These are phyloP conservation scores for Metschnikowia proteae DNA, from an alignment of 805 yeast species.

Conservation along the genomic window DNA sequence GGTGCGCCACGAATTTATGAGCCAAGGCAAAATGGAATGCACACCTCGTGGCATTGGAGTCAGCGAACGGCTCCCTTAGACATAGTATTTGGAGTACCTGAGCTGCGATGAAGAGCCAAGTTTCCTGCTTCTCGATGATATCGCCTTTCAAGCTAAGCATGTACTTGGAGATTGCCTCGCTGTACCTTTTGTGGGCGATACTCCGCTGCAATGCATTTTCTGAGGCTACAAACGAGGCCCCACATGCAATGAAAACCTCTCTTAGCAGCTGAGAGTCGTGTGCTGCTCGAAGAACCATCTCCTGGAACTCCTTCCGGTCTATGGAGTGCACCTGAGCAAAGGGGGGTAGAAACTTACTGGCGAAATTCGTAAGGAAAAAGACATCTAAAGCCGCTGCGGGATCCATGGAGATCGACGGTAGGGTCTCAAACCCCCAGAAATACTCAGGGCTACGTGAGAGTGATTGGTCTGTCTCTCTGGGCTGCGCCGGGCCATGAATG, in stretches of 20 bases:
- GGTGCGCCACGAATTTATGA: conserved; percentile 3
- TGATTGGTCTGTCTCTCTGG: background rate
- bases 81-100: conserved; percentile 16
- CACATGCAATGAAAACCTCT: conserved; percentile 16
- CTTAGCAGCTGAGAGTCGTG: conserved; percentile 7
- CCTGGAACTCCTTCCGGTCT: conserved; percentile 6
- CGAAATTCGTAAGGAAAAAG: conserved; percentile 9
- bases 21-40: conserved; percentile 18
- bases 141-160: conserved; percentile 8
- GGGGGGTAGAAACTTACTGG: conserved; percentile 14
- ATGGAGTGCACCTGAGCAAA: conserved; percentile 12
- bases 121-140: conserved; percentile 9
- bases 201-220: conserved; percentile 5
- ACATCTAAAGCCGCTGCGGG: conserved; percentile 5
- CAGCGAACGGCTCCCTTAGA: conserved; percentile 11
- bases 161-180: conserved; percentile 9
- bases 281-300: conserved; percentile 12
- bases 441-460: background rate
- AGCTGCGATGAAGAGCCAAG: conserved; percentile 18
- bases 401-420: background rate
- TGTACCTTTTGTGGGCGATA: conserved; percentile 12
- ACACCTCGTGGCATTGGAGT: conserved; percentile 15
- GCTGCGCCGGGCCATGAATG: background rate
- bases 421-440: background rate
- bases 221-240: conserved; percentile 14